phyloP scores from a whole-genome alignment of 768 basidiomycete genomes.

The Mycena albidolilacea region DNA sequence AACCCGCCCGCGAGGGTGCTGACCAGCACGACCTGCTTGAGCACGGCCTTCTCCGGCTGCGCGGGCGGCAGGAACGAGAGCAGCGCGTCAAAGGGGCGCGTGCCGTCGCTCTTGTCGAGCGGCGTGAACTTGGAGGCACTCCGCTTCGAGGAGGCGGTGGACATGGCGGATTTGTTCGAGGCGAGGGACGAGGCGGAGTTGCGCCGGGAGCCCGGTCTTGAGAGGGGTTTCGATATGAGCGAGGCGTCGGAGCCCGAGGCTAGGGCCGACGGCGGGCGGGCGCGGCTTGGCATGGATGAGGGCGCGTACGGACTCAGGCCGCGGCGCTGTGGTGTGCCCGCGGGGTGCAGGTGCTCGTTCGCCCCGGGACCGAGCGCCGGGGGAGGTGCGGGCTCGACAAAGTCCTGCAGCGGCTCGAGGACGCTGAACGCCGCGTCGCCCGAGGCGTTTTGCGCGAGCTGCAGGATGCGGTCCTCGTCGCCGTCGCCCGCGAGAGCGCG shows the following conservation, averaged over 20 bases:
- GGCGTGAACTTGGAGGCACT: no score
- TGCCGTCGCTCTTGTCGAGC: neutral
- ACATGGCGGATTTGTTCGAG: neutral
- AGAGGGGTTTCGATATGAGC: neutral
- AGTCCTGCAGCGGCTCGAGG: conserved; percentile 38
- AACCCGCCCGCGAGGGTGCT: conserved; percentile 40
- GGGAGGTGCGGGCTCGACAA: no score
- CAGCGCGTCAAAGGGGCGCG: conserved; percentile 57
- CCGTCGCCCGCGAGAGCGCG: neutral
- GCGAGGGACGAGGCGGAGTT: neutral
- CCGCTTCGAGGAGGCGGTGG: neutral
- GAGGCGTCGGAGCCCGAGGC: neutral
- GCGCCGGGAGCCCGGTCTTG: neutral
- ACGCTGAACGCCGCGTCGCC: conserved; percentile 50
- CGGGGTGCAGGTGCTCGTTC: conserved; percentile 23
- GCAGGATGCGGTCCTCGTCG: conserved; percentile 43
- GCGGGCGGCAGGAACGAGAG: conserved; percentile 59
- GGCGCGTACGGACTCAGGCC: no score
- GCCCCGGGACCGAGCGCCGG: neutral
- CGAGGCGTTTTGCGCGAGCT: conserved; percentile 51
- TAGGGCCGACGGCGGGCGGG: neutral
- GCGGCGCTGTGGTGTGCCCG: neutral
- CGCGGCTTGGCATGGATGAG: no score
- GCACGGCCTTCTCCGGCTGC: conserved; percentile 57
- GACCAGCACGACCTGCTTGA: conserved; percentile 62